phyloP scores from a whole-genome alignment of 345 rosid genomes.

The Eucalyptus camaldulensis region DNA sequence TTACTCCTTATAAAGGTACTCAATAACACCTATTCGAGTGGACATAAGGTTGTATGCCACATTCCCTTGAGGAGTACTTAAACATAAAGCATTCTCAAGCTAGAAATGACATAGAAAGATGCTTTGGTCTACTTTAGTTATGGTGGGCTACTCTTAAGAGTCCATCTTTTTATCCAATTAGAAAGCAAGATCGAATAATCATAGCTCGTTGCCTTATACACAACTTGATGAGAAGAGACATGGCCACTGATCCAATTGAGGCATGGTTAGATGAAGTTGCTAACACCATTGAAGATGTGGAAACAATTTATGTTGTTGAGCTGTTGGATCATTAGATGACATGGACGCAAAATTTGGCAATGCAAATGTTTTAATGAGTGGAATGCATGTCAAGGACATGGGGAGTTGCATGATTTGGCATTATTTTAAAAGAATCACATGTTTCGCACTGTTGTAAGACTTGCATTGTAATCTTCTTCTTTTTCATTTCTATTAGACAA shows the following conservation, averaged over 20 bases:
- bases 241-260: neutral
- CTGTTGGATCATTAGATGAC: fast-evolving
- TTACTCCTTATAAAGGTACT: neutral
- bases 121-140: neutral
- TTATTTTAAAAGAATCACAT: too few relatives aligned
- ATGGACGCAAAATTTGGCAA: neutral
- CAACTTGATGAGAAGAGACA: neutral
- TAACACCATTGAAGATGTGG: neutral
- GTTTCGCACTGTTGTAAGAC: too few relatives aligned
- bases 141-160: neutral
- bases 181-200: neutral
- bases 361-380: neutral
- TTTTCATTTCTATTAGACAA: too few relatives aligned
- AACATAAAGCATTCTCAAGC: neutral
- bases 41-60: neutral
- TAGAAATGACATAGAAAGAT: neutral
- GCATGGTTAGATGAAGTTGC: neutral
- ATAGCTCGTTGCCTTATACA: neutral
- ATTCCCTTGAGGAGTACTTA: neutral
- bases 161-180: neutral
- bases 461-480: too few relatives aligned
- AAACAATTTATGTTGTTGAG: neutral
- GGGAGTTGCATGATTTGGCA: too few relatives aligned
- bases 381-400: neutral
- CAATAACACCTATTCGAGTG: neutral